Percentiles rank a stretch among this genome's conserved stretches.
Conservation (phyloP, 2,329 filamentous ascomycete species). For the Pseudomassariella vexata region DNA sequence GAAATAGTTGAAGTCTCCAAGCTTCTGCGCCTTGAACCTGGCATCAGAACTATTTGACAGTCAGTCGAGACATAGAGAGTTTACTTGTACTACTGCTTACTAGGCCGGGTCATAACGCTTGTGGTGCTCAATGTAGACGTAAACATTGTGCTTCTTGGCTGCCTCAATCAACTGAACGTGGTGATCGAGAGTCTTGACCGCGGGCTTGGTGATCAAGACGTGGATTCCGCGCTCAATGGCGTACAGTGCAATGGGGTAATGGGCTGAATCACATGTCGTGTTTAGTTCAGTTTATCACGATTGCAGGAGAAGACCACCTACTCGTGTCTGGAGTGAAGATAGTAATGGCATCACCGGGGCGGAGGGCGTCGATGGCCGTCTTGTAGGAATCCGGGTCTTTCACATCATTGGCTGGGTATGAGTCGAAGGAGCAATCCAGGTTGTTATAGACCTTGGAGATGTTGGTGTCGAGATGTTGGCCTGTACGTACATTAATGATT, state of each 20-base stretch:
- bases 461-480: constrained; percentile 79
- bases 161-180: constrained; percentile 72
- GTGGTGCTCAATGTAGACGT: constrained; percentile 93
- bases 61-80: too few species aligned
- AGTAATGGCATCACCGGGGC: constrained; percentile 81
- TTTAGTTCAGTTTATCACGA: too few species aligned
- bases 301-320: too few species aligned
- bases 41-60: too few species aligned
- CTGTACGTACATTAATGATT: constrained; percentile 32
- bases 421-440: constrained; percentile 80
- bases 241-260: constrained; percentile 87
- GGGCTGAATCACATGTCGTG: too few species aligned
- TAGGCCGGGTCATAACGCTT: constrained; percentile 95
- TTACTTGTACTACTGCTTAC: too few species aligned
- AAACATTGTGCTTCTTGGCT: constrained; percentile 69
- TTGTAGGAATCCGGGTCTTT: constrained; percentile 82
- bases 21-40: constrained; percentile 63
- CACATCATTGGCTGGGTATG: constrained; percentile 69
- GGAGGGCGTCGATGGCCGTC: constrained; percentile 75
- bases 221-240: constrained; percentile 84
- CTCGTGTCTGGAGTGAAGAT: constrained; percentile 94
- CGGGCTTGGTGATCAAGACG: constrained; percentile 90
- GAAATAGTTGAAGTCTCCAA: constrained; percentile 98
- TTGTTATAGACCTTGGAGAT: constrained; percentile 84
- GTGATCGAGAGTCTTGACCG: constrained; percentile 76